Conservation (phyloP, 176 grass and related monocot genomes). For the Oryza punctata region DNA sequence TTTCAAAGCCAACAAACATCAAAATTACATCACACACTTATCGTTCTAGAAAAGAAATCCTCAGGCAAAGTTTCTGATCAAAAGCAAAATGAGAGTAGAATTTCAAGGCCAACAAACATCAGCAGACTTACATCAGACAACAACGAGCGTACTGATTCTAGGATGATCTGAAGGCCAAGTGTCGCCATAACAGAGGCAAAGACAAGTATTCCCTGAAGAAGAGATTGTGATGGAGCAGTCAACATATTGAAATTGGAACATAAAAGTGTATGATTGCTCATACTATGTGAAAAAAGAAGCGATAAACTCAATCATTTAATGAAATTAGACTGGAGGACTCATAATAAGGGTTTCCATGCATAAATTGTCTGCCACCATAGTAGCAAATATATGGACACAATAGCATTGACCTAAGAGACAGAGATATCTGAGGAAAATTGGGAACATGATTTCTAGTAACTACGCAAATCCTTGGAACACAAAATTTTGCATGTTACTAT, state of each 20-base stretch:
- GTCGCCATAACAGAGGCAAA: slow-evolving; percentile 99
- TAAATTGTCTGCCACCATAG: neutral
- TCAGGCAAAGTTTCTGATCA: slow-evolving; percentile 4
- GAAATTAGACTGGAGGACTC: neutral
- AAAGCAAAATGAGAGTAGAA: neutral
- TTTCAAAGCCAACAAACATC: neutral
- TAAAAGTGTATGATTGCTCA: neutral
- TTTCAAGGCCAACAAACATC: neutral
- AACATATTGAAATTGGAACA: slow-evolving; percentile 24
- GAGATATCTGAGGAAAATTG: slow-evolving; percentile 1
- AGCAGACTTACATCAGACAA: slow-evolving; percentile 44
- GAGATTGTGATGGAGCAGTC: slow-evolving; percentile 3
- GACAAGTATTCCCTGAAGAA: slow-evolving; percentile 92
- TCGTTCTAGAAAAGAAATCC: neutral
- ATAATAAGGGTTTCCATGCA: neutral
- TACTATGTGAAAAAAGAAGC: neutral
- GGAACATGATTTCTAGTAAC: neutral
- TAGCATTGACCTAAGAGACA: neutral
- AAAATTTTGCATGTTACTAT: neutral
- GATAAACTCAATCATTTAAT: neutral
- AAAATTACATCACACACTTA: neutral
- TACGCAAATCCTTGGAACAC: neutral
- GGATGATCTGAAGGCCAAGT: slow-evolving; percentile 92
- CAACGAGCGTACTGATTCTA: slow-evolving; percentile 79
- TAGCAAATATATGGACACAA: neutral